A percentile compares a stretch with the other conserved stretches of the same genome.
Evolutionary conservation across 1,284 basidiomycete genomes (phyloP).

Genomic region (Moniliophthora roreri): DNA sequence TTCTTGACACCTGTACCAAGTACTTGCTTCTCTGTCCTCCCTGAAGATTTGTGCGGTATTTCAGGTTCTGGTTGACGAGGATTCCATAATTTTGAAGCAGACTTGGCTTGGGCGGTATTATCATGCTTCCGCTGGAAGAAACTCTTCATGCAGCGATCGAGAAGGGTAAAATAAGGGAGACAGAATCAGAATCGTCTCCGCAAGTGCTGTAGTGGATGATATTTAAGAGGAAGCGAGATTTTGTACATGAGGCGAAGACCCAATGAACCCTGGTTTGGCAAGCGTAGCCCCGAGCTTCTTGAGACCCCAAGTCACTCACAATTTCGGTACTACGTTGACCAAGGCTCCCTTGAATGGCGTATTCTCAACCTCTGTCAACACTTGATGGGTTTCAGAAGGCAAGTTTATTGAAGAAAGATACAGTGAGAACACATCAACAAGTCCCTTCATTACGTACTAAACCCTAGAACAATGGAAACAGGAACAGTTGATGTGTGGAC

Average conservation of each 20-base stretch:
- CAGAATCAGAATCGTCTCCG: neutral
- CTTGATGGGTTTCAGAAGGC: neutral
- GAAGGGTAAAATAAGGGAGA: neutral
- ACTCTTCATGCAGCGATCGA: conserved; percentile 46
- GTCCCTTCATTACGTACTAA: too few species aligned
- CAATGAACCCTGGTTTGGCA: conserved; percentile 10
- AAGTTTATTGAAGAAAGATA: too few species aligned
- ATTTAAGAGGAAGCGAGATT: conserved; percentile 13
- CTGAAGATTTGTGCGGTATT: conserved; percentile 10
- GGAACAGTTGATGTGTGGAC: too few species aligned
- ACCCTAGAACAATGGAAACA: too few species aligned
- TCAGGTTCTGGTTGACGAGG: conserved; percentile 12
- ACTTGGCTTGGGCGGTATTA: conserved; percentile 32
- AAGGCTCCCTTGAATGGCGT: neutral
- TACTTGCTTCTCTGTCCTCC: conserved; percentile 12
- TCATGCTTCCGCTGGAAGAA: conserved; percentile 48
- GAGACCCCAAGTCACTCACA: neutral
- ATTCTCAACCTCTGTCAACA: neutral
- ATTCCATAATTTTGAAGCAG: conserved; percentile 28
- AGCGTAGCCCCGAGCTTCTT: conserved; percentile 6
- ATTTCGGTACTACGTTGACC: neutral
- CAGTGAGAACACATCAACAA: too few species aligned
- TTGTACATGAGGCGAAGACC: conserved; percentile 42
- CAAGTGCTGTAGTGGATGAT: conserved; percentile 15
- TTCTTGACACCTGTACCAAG: conserved; percentile 14